These are phyloP conservation scores for Porcisia deanei DNA, from an alignment of 208 protist genomes.

Conservation along the genomic window DNA sequence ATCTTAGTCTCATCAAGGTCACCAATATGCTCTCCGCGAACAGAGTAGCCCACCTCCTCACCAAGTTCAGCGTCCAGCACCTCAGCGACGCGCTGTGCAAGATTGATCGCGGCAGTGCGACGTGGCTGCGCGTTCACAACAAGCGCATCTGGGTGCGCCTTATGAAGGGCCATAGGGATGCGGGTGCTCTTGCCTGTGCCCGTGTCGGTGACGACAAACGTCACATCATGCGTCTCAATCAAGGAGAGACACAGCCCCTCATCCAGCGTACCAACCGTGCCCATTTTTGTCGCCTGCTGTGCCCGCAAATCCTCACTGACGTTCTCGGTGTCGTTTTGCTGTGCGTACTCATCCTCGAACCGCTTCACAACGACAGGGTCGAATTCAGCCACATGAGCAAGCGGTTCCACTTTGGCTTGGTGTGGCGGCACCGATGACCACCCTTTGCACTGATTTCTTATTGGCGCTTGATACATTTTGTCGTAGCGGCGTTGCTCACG, in stretches of 20 bases:
- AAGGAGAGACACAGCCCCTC: constrained; percentile 49
- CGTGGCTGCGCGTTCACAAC: constrained; percentile 82
- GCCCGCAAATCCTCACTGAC: constrained; percentile 36
- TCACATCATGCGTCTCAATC: constrained; percentile 78
- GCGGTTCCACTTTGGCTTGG: neutral
- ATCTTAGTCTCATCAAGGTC: constrained; percentile 71
- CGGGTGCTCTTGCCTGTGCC: constrained; percentile 89
- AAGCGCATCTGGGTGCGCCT: constrained; percentile 32
- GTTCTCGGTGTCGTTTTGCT: constrained; percentile 44
- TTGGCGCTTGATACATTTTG: neutral
- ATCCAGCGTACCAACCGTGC: constrained; percentile 60
- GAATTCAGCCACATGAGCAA: constrained; percentile 8
- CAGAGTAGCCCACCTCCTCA: constrained; percentile 72
- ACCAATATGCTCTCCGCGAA: constrained; percentile 78
- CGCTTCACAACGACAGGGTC: constrained; percentile 35
- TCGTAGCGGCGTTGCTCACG: constrained; percentile 20
- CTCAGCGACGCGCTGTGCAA: constrained; percentile 68
- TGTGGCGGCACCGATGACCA: neutral
- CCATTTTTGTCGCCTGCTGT: constrained; percentile 33
- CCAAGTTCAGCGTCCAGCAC: constrained; percentile 52
- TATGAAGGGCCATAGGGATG: constrained; percentile 78
- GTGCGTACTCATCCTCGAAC: constrained; percentile 64
- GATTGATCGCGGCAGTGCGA: constrained; percentile 78
- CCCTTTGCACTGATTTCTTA: neutral
- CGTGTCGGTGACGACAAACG: constrained; percentile 87